Percentiles rank a stretch among this genome's conserved stretches.
Evolutionary conservation across 805 yeast genomes (phyloP).

Genomic region (Candida schatavii): DNA sequence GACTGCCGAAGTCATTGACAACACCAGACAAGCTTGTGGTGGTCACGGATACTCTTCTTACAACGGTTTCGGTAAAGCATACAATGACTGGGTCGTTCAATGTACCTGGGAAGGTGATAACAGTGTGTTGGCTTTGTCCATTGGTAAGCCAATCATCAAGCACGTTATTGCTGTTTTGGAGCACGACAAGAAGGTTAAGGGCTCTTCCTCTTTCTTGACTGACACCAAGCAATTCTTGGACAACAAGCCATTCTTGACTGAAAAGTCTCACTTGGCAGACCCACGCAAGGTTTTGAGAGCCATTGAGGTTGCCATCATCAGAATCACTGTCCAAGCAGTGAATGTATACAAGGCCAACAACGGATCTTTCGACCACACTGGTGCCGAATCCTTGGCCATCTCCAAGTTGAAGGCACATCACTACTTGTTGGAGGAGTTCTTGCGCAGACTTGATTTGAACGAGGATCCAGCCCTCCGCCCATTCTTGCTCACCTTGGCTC

Average conservation of each 20-base stretch:
- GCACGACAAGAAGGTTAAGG: slow-evolving; percentile 29
- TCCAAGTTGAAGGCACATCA: slow-evolving; percentile 45
- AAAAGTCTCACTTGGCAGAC: slow-evolving; percentile 24
- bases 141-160: slow-evolving; percentile 40
- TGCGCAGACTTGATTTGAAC: slow-evolving; percentile 18
- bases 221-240: slow-evolving; percentile 19
- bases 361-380: slow-evolving; percentile 34
- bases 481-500: slow-evolving; percentile 29
- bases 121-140: slow-evolving; percentile 41
- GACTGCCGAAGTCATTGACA: slow-evolving; percentile 40
- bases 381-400: slow-evolving; percentile 36
- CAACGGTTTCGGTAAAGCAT: slow-evolving; percentile 44
- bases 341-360: slow-evolving; percentile 23
- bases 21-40: slow-evolving; percentile 46
- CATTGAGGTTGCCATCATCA: slow-evolving; percentile 39
- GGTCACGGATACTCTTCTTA: slow-evolving; percentile 47
- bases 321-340: slow-evolving; percentile 29
- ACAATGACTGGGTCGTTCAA: slow-evolving; percentile 46
- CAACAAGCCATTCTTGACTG: slow-evolving; percentile 29
- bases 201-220: slow-evolving; percentile 35
- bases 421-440: slow-evolving; percentile 34
- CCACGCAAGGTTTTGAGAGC: slow-evolving; percentile 32
- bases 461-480: slow-evolving; percentile 23
- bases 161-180: slow-evolving; percentile 25
- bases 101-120: slow-evolving; percentile 52